Evolutionary conservation across 768 basidiomycete genomes (phyloP).

Genomic region (Sutorius australiensis): DNA sequence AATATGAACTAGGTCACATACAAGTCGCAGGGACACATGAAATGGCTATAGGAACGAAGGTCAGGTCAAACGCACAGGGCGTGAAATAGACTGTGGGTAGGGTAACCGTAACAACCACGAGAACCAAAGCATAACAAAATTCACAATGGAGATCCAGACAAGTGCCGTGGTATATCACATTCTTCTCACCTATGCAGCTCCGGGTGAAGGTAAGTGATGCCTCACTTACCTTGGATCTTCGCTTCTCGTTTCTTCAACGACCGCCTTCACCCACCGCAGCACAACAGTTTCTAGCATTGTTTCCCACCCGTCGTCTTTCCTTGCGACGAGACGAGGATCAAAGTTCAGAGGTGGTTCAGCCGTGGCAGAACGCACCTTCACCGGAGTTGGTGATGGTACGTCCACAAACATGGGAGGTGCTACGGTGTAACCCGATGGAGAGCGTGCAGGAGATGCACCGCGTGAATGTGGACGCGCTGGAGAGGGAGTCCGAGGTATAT

Average conservation of each 20-base stretch:
- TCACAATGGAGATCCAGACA: slow-evolving; percentile 3
- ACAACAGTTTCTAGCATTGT: slow-evolving; percentile 66
- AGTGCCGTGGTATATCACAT: neutral
- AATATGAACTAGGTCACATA: slow-evolving; percentile 4
- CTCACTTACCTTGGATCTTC: slow-evolving; percentile 25
- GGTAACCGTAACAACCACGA: slow-evolving; percentile 2
- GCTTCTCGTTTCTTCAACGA: slow-evolving; percentile 62
- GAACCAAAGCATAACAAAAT: slow-evolving; percentile 5
- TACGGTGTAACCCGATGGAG: slow-evolving; percentile 10
- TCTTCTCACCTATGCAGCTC: neutral
- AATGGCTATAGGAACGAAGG: neutral
- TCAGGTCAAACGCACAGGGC: slow-evolving; percentile 1
- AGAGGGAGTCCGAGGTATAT: slow-evolving; percentile 23
- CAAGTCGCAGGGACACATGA: neutral
- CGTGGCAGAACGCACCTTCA: slow-evolving; percentile 36
- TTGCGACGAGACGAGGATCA: slow-evolving; percentile 70
- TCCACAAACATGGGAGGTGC: neutral
- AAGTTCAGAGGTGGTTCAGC: slow-evolving; percentile 56
- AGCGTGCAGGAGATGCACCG: slow-evolving; percentile 23
- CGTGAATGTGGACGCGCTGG: slow-evolving; percentile 18
- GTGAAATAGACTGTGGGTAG: slow-evolving; percentile 14
- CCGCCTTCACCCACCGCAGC: slow-evolving; percentile 61
- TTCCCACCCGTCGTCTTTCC: slow-evolving; percentile 77
- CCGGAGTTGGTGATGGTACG: slow-evolving; percentile 29
- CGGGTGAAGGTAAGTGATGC: neutral